phyloP scores from a whole-genome alignment of 495 filamentous ascomycete species.

The Xylaria castorea region DNA sequence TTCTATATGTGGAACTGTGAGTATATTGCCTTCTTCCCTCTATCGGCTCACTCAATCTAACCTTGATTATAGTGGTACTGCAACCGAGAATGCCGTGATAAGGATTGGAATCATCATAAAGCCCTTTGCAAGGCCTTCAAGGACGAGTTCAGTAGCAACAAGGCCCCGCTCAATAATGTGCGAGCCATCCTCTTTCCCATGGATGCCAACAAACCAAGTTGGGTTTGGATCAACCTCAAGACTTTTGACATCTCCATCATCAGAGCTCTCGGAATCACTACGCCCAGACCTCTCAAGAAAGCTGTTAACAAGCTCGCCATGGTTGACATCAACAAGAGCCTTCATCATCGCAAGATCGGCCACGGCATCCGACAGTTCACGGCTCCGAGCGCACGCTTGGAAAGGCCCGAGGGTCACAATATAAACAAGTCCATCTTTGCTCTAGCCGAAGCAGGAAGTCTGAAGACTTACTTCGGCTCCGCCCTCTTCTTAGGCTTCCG shows the following conservation, averaged over 20 bases:
- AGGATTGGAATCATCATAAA: conserved; percentile 18
- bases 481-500: conserved; percentile 11
- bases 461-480: conserved; percentile 16
- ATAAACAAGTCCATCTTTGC: conserved; percentile 20
- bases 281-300: not conserved
- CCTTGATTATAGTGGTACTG: conserved; percentile 7
- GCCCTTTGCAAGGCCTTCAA: not conserved
- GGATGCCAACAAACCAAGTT: not conserved
- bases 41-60: not conserved
- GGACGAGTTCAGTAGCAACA: not conserved
- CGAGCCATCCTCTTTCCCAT: conserved; percentile 24
- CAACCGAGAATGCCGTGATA: not conserved
- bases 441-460: conserved; percentile 11
- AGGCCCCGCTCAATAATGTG: not conserved
- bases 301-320: not conserved
- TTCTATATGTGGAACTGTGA: not conserved
- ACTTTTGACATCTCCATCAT: not conserved
- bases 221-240: conserved; percentile 2
- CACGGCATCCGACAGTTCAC: conserved; percentile 23
- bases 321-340: conserved; percentile 14
- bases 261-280: not conserved
- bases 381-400: not conserved
- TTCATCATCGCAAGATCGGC: conserved; percentile 18
- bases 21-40: not conserved
- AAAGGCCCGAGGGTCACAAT: not conserved